Conservation (phyloP, 2,329 filamentous ascomycete genomes). For the Trichoderma endophyticum region DNA sequence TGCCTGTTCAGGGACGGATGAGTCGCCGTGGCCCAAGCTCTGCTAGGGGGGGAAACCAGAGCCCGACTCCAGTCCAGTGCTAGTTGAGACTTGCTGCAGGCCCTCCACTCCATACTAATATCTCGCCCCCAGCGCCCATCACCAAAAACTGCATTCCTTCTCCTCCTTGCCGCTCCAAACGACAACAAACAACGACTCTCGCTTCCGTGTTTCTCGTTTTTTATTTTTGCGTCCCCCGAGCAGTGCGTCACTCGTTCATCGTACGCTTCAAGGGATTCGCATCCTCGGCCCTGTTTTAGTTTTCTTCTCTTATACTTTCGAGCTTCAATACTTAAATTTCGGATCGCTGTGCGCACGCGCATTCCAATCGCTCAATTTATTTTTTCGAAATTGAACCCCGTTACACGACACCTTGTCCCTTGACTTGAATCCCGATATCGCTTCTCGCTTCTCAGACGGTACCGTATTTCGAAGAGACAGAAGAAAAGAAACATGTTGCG, state of each 20-base stretch:
- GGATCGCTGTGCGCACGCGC: not conserved
- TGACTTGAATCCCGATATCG: not conserved
- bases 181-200: slow-evolving; percentile 3
- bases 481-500: slow-evolving; percentile 29
- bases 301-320: not conserved
- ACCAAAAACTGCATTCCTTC: not conserved
- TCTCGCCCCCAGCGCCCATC: not conserved
- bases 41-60: not conserved
- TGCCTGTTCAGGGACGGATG: not conserved
- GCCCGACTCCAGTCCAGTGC: not conserved
- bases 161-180: not conserved
- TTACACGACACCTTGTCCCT: not conserved
- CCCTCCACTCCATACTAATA: not conserved
- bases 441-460: not conserved
- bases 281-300: not conserved
- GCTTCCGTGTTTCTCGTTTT: not conserved
- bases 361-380: not conserved
- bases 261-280: not conserved
- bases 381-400: not conserved
- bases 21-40: not conserved
- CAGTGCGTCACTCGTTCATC: slow-evolving; percentile 12
- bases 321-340: not conserved
- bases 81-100: not conserved
- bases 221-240: not conserved
- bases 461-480: not conserved